Percentiles rank a stretch among this genome's conserved stretches.
Conservation (phyloP, 202 grass and related monocot species). For the Setaria italica region DNA sequence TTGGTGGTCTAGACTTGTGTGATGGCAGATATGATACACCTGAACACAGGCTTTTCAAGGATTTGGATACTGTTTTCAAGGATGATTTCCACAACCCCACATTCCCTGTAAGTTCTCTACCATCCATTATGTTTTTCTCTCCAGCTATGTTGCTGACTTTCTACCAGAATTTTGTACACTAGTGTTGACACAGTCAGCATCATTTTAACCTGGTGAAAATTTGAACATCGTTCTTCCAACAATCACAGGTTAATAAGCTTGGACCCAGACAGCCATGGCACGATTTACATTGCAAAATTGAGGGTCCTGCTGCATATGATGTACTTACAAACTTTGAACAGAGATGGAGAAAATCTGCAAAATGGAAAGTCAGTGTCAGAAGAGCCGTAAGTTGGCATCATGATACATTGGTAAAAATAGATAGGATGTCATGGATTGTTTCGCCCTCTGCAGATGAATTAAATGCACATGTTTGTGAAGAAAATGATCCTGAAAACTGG, state of each 20-base stretch:
- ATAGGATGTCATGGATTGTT: conserved; percentile 94
- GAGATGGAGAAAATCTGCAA: conserved; percentile 89
- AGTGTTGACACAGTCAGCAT: neutral
- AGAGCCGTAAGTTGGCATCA: conserved; percentile 89
- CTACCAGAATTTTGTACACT: neutral
- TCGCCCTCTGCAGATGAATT: conserved; percentile 61
- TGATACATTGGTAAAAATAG: conserved; percentile 85
- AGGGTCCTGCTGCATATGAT: conserved; percentile 91
- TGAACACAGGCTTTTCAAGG: conserved; percentile 85
- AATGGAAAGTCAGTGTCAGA: conserved; percentile 93
- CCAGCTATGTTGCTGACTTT: neutral
- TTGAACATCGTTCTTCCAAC: conserved; percentile 2
- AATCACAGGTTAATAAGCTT: conserved; percentile 57
- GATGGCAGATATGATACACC: conserved; percentile 99
- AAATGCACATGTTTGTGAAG: conserved; percentile 70
- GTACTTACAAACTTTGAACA: conserved; percentile 96
- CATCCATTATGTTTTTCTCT: neutral
- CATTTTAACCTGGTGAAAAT: conserved; percentile 1
- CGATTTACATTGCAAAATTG: conserved; percentile 94
- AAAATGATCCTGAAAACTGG: conserved; percentile 88
- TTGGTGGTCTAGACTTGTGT: conserved; percentile 94
- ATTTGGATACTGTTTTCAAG: conserved; percentile 78
- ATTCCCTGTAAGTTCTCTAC: conserved; percentile 60
- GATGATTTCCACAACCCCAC: conserved; percentile 94
- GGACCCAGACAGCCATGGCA: conserved; percentile 94